These are phyloP conservation scores for Lotus japonicus DNA, from an alignment of 306 rosid genomes.

Conservation along the genomic window DNA sequence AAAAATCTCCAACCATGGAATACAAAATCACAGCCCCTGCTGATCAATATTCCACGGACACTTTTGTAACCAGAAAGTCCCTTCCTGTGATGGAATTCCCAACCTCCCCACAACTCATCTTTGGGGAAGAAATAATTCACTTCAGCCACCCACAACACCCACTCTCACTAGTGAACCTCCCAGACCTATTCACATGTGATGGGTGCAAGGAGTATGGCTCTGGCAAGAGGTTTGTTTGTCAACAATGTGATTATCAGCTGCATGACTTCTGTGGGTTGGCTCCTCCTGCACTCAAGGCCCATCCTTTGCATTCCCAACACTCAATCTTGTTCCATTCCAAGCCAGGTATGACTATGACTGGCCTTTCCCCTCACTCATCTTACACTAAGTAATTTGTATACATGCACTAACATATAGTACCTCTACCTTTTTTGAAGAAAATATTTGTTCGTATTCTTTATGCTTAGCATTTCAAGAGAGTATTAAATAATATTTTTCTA, in stretches of 20 bases:
- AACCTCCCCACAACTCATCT: constrained; percentile 50
- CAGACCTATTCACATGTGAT: constrained; percentile 54
- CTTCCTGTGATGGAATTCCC: constrained; percentile 36
- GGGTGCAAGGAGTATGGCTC: constrained; percentile 83
- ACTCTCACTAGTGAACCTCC: constrained; percentile 35
- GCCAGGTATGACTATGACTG: too few species aligned
- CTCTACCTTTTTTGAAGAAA: too few species aligned
- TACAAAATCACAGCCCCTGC: background rate
- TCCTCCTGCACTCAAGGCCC: constrained; percentile 62
- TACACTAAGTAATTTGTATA: too few species aligned
- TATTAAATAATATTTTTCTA: too few species aligned
- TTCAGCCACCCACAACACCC: constrained; percentile 73
- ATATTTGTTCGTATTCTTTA: too few species aligned
- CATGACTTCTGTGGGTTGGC: constrained; percentile 84
- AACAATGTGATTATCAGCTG: constrained; percentile 63
- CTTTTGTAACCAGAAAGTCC: constrained; percentile 21
- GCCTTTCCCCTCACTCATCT: too few species aligned
- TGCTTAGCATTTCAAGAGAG: too few species aligned
- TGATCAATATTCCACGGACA: background rate
- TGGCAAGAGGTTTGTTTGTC: constrained; percentile 71
- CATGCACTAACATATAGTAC: too few species aligned
- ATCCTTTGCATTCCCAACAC: constrained; percentile 78
- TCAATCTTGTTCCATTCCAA: constrained; percentile 49
- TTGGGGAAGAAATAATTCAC: constrained; percentile 60
- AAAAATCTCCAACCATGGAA: constrained; percentile 29